Base-by-base conservation (phyloP, 2,329 filamentous ascomycete species). In the Lachnellula occidentalis region DNA sequence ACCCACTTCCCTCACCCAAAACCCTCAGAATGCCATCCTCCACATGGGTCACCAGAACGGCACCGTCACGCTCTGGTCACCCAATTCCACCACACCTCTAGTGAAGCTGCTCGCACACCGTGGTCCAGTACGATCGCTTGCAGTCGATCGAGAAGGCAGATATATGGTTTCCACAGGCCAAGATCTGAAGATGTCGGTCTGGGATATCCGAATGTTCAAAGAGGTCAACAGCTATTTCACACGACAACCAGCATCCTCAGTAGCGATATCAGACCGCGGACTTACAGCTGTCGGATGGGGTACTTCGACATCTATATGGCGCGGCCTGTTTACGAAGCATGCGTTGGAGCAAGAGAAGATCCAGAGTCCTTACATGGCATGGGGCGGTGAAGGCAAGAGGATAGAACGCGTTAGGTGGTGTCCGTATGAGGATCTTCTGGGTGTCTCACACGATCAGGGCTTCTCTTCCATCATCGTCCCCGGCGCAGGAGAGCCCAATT, bases 151-250 rank as follows among this genome's bases (percentile, higher is more conserved):
- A 56, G 88, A 92, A 69, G 94, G 94, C 21, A 83, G 88, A 54
- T 99, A 96, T 74, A 96, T 97, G 92, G 90, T 96, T 11, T 90
- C 91, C 3, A 86, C 90, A 0, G 92, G 92, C 1, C 90, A 95
- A 69, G 92, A 96, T 69, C 78, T 85, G 61, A 90, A 88, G 68
- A 95, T 96, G 88, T 85, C 88, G n/a, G 85, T 96, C 12, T 96
- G 92, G 91, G 92, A 97, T 69, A 86, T 97, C 59, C 84, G 92
- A 43, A 95, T 90, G 81, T 94, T 95, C 76, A 90, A 88, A 64
- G 90, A 96, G 67, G 87, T 99, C 24, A 89, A 94, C 73, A 90
- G 80, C 63, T 97, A 97, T 74, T 90, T 86, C 60, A 89, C 91
- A 36, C 82, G 86, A 39, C 83, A 89, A 55, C 94, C 94, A 0